Conservation (phyloP, 169 alveolate genomes). For the Plasmodium berghei region DNA sequence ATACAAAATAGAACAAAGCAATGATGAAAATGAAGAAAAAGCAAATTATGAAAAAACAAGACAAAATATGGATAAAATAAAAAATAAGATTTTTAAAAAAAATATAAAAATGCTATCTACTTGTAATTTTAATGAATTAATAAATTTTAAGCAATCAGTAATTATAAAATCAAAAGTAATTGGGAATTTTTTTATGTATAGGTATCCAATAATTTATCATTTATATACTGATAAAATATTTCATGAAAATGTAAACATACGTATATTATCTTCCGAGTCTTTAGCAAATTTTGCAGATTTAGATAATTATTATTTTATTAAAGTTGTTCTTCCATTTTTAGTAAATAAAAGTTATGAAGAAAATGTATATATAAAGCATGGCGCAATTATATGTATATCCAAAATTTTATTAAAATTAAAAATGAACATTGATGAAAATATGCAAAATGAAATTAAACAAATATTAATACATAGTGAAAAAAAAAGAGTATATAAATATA, state of each 20-base stretch:
- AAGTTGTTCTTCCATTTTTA: constrained; percentile 68
- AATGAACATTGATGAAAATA: constrained; percentile 32
- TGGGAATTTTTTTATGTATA: constrained; percentile 46
- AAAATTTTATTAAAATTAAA: constrained; percentile 50
- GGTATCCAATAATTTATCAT: constrained; percentile 70
- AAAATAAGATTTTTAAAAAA: constrained; percentile 25
- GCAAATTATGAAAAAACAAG: not conserved
- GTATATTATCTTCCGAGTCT: constrained; percentile 55
- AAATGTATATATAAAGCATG: constrained; percentile 57
- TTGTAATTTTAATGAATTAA: constrained; percentile 57
- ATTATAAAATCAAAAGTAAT: constrained; percentile 56
- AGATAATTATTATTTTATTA: constrained; percentile 32
- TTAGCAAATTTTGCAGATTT: constrained; percentile 39
- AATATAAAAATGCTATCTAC: constrained; percentile 55
- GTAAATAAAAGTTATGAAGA: constrained; percentile 71
- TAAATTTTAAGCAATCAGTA: constrained; percentile 58
- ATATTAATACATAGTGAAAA: constrained; percentile 58
- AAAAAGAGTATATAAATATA: constrained; percentile 49
- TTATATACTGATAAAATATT: constrained; percentile 53
- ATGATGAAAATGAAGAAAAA: not conserved
- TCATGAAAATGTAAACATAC: constrained; percentile 52
- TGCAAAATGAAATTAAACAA: constrained; percentile 70
- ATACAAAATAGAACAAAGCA: too few species aligned
- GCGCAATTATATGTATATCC: constrained; percentile 63
- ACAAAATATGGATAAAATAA: constrained; percentile 10